Evolutionary conservation across 176 grass and related monocot genomes (phyloP), one percentile per base, ranked within the genome.

Genomic region (Typha latifolia): DNA sequence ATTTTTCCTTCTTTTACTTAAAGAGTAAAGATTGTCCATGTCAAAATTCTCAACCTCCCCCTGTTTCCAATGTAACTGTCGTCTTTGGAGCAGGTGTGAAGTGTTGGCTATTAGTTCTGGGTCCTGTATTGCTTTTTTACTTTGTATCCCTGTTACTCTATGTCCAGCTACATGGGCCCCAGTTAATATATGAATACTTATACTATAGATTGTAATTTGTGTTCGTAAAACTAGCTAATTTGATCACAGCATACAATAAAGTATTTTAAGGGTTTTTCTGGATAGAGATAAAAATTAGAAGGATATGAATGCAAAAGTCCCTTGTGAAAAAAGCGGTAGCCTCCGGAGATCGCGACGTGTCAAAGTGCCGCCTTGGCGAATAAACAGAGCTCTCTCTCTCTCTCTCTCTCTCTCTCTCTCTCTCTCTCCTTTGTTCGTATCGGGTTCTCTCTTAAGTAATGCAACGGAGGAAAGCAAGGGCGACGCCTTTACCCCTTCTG

Each of bases 61-160:
- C 51, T 57, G 68, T 27, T 57, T 56, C 49, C 48, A 56, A 2
- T 37, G 26, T 3, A 47, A 70, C 29, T 12, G 47, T 55, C n/a
- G 24, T 29, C 26, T 8, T 15, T n/a, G 49, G 68, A 70, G 68
- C 68, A 70, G 51, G 68, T 32, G 68, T n/a, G 68, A 70, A 70
- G 68, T 51, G 49, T 70, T 70, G 68, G 1, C 20, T 49, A 57
- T 43, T 21, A 2, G 15, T 14, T 21, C 4, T 70, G 32, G 3
- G 5, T 15, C 51, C 51, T 53, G 4, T 29, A 29, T 29, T 29
- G 27, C 27, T 3, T 57, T 13, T 57, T 57, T 8, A 9, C 16
- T 57, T 57, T 20, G 16, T 57, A 9, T 2, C n/a, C 53, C 53
- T 59, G 53, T 22, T 59, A n/a, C 53, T 21, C 20, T 22, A 22